Base-by-base conservation (phyloP, 371 early-diverging fungal genomes). In the Circinella umbellata region DNA sequence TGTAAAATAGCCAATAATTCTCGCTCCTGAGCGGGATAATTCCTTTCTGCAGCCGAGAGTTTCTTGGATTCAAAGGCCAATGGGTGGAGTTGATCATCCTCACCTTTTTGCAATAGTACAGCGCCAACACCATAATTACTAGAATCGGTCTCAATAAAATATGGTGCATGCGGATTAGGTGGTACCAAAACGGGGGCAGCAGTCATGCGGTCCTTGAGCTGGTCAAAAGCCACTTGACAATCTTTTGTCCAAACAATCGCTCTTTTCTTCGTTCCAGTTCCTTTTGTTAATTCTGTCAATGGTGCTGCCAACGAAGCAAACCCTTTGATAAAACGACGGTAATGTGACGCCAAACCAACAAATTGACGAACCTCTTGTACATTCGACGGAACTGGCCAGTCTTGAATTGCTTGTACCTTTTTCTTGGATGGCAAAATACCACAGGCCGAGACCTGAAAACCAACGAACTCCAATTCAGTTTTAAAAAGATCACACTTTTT, bases 291-390 rank as follows among this genome's bases (percentile, higher is more conserved):
- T 39, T 75, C 67, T 0, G 79, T 83, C 1, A 87, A 61, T 0
- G 88, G 88, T 0, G 71, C 35, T 4, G 79, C 82, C 9, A 85
- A 71, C 7, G 70, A 38, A 10, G 82, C 67, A 34, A 77, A 80
- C 20, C 74, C 62, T 0, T 46, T 14, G 14, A 83, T 76, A 48
- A 82, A 82, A 1, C 76, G 61, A 4, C 73, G 78, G 51, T 80
- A 86, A 55, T 72, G 77, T 39, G 75, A 4, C 13, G 75, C 70
- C 8, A 79, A 53, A 0, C 80, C 81, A 17, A 80, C 65, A 39
- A 83, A 83, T 10, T 64, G 65, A 48, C 76, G 74, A 0, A 85
- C 69, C 47, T 83, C 77, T 36, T 64, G 73, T 0, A 76, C 77
- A 51, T 73, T 82, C 13, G 27, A 70, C 1, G 87, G 87, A 3